A percentile compares a stretch with the other conserved stretches of the same genome.
phyloP scores from a whole-genome alignment of 805 yeast species.

The Wickerhamiella azymoides region DNA sequence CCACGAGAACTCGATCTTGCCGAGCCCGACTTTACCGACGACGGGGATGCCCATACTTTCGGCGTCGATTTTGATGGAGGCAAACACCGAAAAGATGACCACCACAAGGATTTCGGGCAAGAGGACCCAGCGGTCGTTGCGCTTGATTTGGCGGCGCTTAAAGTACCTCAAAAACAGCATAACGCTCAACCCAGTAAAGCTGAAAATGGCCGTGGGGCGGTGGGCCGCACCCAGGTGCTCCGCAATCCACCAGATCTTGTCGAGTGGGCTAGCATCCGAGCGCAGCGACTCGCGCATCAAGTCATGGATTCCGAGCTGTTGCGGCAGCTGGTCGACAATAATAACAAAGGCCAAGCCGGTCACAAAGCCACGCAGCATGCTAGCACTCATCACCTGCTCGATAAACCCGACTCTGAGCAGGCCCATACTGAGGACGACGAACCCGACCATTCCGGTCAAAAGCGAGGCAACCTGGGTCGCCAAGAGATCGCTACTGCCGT shows the following conservation, averaged over 20 bases:
- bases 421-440: constrained; percentile 57
- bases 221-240: constrained; percentile 37
- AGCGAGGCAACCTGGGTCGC: constrained; percentile 49
- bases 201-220: constrained; percentile 45
- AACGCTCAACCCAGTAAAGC: constrained; percentile 36
- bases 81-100: constrained; percentile 45
- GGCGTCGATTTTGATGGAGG: constrained; percentile 32
- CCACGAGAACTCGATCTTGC: constrained; percentile 35
- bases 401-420: constrained; percentile 73
- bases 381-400: constrained; percentile 64
- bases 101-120: constrained; percentile 77
- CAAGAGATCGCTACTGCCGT: constrained; percentile 21
- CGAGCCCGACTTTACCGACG: constrained; percentile 49
- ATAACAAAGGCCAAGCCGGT: constrained; percentile 77
- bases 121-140: constrained; percentile 35
- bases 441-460: constrained; percentile 64
- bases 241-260: constrained; percentile 47
- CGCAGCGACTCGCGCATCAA: constrained; percentile 29
- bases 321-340: constrained; percentile 60
- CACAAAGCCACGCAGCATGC: constrained; percentile 68
- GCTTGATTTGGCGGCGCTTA: constrained; percentile 27
- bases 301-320: constrained; percentile 52
- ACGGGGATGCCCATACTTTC: constrained; percentile 40
- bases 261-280: constrained; percentile 51
- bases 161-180: constrained; percentile 32